These are phyloP conservation scores for Nemania serpens DNA, from an alignment of 2,329 filamentous ascomycete species.

Conservation along the genomic window DNA sequence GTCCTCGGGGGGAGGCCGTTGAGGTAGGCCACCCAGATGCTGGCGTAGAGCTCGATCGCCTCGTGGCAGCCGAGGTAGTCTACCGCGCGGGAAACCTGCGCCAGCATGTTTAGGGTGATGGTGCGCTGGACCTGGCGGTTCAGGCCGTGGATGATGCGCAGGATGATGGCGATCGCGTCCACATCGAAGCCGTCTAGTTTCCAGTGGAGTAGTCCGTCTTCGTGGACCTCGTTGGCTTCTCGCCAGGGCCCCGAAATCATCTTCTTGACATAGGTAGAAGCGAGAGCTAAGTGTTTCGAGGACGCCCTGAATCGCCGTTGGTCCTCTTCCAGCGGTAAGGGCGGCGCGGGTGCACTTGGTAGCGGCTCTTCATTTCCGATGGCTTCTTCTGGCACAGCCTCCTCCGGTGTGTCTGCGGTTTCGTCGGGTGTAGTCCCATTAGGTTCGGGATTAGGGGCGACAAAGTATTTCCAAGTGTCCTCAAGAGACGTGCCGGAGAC, in stretches of 20 bases:
- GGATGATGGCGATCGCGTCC: conserved; percentile 7
- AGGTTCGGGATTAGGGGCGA: no score
- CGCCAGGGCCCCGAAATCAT: conserved; percentile 20
- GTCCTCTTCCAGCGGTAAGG: not conserved
- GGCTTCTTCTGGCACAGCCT: not conserved
- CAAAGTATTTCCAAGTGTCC: no score
- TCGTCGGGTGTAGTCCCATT: not conserved
- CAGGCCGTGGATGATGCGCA: conserved; percentile 18
- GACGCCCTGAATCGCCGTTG: conserved; percentile 21
- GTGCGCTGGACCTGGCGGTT: conserved; percentile 17
- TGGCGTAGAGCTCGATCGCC: conserved; percentile 21
- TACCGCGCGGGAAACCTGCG: conserved; percentile 12
- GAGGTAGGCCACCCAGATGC: conserved; percentile 14
- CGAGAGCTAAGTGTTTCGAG: conserved; percentile 20
- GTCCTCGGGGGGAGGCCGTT: not conserved
- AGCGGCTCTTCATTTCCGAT: not conserved
- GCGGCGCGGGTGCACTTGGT: not conserved
- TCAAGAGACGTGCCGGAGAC: not conserved
- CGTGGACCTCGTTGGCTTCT: conserved; percentile 13
- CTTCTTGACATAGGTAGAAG: conserved; percentile 14
- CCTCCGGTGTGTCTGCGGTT: not conserved
- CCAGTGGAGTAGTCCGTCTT: conserved; percentile 14
- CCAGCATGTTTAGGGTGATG: conserved; percentile 13
- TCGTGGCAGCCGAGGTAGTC: conserved; percentile 21
- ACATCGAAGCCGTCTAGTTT: conserved; percentile 12